Base-by-base conservation (phyloP, 2,329 filamentous ascomycete species). In the Cordyceps javanica region DNA sequence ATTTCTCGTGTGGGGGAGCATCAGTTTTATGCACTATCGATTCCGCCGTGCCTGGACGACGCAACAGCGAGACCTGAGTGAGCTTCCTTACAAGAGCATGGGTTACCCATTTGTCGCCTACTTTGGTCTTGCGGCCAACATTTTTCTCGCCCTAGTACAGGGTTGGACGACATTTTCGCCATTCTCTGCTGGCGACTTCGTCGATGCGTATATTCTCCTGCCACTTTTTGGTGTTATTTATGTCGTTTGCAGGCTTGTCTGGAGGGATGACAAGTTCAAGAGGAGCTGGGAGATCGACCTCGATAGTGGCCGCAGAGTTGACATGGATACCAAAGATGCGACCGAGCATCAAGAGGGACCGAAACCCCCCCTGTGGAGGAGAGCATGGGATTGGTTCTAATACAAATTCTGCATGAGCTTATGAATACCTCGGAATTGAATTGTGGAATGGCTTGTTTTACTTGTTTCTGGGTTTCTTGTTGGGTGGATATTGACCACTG, bases 1-100 rank as follows among this genome's bases (percentile, higher is more conserved):
- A 0, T 90, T 90, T 66, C 68, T 90, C 2, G 87, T 89, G 42
- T 90, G 87, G 87, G 87, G 77, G 2, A 79, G 79, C 38, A 90
- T 90, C 64, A 85, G 80, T 26, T 81, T 88, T 64, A 88, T 83
- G 3, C 87, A 90, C 65, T 85, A 90, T 60, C 84, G 86, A 25
- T 90, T 91, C 69, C 84, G 87, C 34, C 69, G 77, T 10, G 87
- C 85, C 0, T 87, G 84, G 84, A 66, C 69, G 10, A 71, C 69
- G 0, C 85, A 88, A 66, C 83, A 83, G 1, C 77, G 85, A 58
- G 72, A 69, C 30, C 68, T 78, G 25, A 73, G 75, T 16, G 78
- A 81, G 50, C 71, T 87, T 11, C 83, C 83, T 0, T 87, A 82
- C 68, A 69, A 74, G 52, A 79, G 81, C 2, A 65, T 79, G 41